Base-by-base conservation (phyloP, 2,329 filamentous ascomycete species). In the Conoideocrella luteorostrata region DNA sequence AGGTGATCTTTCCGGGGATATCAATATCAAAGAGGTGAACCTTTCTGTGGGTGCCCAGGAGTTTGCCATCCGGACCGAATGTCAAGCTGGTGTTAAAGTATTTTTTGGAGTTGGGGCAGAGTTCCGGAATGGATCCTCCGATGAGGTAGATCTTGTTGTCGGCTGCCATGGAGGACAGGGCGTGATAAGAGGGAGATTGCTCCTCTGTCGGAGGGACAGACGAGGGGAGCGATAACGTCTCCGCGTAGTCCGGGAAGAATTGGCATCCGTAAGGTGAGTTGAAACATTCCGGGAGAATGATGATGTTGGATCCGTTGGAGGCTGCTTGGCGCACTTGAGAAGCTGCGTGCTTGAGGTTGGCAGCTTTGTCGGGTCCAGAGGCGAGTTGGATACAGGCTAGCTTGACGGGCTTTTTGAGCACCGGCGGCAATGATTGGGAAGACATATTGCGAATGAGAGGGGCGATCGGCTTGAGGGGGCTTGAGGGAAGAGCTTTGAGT, bases 211-310 rank as follows among this genome's bases (percentile, higher is more conserved):
- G n/a, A 48, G 70, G 62, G 4, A 81, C 70, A 0, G 89, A 88
- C 22, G 88, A 87, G 3, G 81, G 84, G 1, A 88, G 88, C 39
- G 70, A 67, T n/a, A 97, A 81, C 2, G 80, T 84, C 67, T 98
- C 93, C 53, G 93, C 90, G 65, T 97, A 97, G 48, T 82, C 78
- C 43, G 90, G 84, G 68, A 98, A 98, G 73, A 84, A 90, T 59
- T 88, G 65, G 52, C 82, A 89, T 53, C 93, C 93, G 67, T 98
- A 98, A 7, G 93, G 93, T 33, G 87, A 94, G 72, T 98, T 98
- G 80, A 98, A 98, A 75, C 93, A 98, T 71, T 98, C 93, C 28
- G 93, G 93, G 15, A 98, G 78, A 26, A 97, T 88, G 52, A 97
- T 83, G 47, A 98, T 81, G 45, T 86, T 81, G 47, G 91, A 88